A percentile compares a stretch with the other conserved stretches of the same genome.
Conservation (phyloP, 2,329 filamentous ascomycete genomes). For the Dothideomycetes sp. region DNA sequence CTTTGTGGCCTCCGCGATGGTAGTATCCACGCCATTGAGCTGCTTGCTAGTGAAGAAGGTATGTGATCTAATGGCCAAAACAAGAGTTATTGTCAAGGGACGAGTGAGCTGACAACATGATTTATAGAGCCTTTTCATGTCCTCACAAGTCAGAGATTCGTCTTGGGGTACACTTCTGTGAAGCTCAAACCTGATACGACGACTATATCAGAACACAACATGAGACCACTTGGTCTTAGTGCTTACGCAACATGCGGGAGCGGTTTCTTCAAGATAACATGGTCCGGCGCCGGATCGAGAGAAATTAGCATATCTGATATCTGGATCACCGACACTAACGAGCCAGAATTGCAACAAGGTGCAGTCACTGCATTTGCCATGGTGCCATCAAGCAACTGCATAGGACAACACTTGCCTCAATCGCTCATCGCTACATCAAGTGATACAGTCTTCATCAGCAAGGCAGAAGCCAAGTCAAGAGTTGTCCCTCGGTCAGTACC, state of each 20-base stretch:
- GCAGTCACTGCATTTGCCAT: slow-evolving; percentile 20
- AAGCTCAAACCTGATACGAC: slow-evolving; percentile 6
- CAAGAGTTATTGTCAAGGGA: background rate
- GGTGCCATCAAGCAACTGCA: background rate
- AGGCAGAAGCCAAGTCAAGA: slow-evolving; percentile 30
- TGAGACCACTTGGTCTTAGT: background rate
- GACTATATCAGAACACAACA: background rate
- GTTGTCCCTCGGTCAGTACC: slow-evolving; percentile 29
- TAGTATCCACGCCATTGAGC: slow-evolving; percentile 10
- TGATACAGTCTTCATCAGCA: slow-evolving; percentile 36
- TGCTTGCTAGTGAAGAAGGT: slow-evolving; percentile 4
- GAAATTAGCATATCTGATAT: slow-evolving; percentile 21
- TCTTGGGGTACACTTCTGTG: slow-evolving; percentile 8
- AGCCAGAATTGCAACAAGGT: slow-evolving; percentile 20
- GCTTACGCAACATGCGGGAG: slow-evolving; percentile 28
- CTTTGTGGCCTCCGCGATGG: slow-evolving; percentile 27
- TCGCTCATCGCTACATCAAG: background rate
- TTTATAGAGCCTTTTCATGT: background rate
- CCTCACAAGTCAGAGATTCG: background rate
- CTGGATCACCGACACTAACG: slow-evolving; percentile 24
- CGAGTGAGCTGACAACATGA: background rate
- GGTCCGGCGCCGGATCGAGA: slow-evolving; percentile 6
- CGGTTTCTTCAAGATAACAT: slow-evolving; percentile 24
- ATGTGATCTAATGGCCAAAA: no score
- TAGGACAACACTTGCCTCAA: background rate